Conservation (phyloP, 2,329 filamentous ascomycete genomes). For the Fusarium burgessii region DNA sequence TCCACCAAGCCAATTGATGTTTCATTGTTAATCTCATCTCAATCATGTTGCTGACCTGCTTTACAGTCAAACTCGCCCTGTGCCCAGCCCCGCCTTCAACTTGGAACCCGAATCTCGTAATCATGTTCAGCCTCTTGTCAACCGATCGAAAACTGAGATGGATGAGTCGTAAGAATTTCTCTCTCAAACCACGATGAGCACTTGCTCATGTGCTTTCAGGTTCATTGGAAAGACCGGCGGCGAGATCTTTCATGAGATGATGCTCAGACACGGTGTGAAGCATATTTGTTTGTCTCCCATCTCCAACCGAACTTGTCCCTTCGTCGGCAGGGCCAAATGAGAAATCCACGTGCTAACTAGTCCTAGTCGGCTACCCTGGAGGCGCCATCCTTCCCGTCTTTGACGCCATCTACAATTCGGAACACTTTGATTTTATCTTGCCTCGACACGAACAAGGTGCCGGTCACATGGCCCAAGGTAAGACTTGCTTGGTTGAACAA, state of each 20-base stretch:
- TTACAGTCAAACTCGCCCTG: background rate
- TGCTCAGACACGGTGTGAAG: conserved; percentile 94
- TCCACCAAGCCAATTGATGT: background rate
- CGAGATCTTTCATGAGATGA: conserved; percentile 99
- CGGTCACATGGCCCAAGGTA: conserved; percentile 98
- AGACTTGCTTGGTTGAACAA: conserved; percentile 72
- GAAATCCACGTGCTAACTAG: conserved; percentile 66
- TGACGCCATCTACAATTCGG: conserved; percentile 98
- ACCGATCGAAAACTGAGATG: conserved; percentile 71
- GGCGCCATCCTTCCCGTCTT: conserved; percentile 98
- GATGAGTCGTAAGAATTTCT: conserved; percentile 78
- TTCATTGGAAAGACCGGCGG: conserved; percentile 87
- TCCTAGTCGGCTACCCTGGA: conserved; percentile 85
- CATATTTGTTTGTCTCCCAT: conserved; percentile 81
- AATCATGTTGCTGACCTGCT: background rate
- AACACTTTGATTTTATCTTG: conserved; percentile 95
- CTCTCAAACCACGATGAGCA: background rate
- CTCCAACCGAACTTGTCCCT: conserved; percentile 70
- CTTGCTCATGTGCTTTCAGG: conserved; percentile 2
- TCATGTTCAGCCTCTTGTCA: conserved; percentile 76
- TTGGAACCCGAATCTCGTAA: background rate
- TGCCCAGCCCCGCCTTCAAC: conserved; percentile 1
- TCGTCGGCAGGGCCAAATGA: conserved; percentile 81
- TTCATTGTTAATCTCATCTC: background rate
- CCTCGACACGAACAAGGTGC: conserved; percentile 96